These are phyloP conservation scores for Xylariaceae sp. DNA, from an alignment of 2,329 filamentous ascomycete species.

Conservation along the genomic window DNA sequence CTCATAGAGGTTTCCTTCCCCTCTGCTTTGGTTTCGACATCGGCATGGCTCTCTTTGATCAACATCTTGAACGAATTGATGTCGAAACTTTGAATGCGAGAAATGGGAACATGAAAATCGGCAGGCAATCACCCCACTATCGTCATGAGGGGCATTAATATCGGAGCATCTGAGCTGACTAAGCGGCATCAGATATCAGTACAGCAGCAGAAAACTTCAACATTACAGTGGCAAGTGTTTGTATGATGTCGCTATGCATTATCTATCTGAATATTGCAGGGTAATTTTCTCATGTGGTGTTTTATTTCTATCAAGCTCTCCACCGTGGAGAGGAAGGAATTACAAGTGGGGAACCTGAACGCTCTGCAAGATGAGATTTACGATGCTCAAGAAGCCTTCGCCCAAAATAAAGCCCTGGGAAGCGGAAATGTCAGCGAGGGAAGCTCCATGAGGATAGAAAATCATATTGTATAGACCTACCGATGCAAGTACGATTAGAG, in stretches of 20 bases:
- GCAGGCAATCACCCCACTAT: not conserved
- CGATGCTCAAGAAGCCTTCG: conserved; percentile 86
- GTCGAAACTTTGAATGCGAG: not conserved
- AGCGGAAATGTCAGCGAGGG: too few species aligned
- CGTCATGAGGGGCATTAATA: not conserved
- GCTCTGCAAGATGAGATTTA: conserved; percentile 81
- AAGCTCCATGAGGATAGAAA: too few species aligned
- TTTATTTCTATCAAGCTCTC: not conserved
- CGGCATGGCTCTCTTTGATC: conserved; percentile 50
- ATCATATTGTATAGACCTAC: conserved; percentile 36
- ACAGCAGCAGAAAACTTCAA: too few species aligned
- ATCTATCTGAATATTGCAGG: not conserved
- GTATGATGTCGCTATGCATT: not conserved
- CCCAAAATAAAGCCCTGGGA: conserved; percentile 78
- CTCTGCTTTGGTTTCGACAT: conserved; percentile 48
- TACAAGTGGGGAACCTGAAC: conserved; percentile 69
- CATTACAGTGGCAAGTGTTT: too few species aligned
- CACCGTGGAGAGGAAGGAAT: not conserved
- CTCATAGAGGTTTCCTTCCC: conserved; percentile 54
- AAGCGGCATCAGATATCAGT: too few species aligned
- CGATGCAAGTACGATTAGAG: conserved; percentile 81
- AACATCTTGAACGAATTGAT: conserved; percentile 39
- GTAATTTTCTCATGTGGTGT: not conserved
- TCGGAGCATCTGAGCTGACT: too few species aligned
- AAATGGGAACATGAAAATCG: not conserved